Evolutionary conservation across 257 asterid species (phyloP).

Genomic region (Scutellaria baicalensis): DNA sequence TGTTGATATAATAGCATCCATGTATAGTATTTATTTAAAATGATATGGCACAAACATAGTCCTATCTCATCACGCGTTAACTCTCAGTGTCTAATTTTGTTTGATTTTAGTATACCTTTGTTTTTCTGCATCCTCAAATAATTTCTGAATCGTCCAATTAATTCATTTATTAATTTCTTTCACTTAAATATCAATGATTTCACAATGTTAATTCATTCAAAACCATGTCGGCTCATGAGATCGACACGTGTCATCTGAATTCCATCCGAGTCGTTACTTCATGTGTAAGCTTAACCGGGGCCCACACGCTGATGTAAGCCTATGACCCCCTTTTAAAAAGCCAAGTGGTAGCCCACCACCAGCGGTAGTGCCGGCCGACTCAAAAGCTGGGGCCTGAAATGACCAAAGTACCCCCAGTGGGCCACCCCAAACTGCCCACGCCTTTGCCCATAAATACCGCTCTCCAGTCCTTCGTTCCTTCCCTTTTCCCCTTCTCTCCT

Average conservation of each 20-base stretch:
- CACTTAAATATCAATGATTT: no score
- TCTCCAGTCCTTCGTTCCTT: conserved; percentile 36
- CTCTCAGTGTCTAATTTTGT: no score
- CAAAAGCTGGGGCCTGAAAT: conserved; percentile 32
- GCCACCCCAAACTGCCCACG: conserved; percentile 12
- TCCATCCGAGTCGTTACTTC: conserved; percentile 56
- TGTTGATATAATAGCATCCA: no score
- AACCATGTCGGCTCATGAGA: no score
- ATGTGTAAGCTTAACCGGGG: conserved; percentile 52
- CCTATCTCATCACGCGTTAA: no score
- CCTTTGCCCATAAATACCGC: conserved; percentile 49
- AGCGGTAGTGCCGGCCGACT: conserved; percentile 59
- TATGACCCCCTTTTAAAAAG: conserved; percentile 16
- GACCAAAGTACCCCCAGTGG: conserved; percentile 43
- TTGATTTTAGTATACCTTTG: no score
- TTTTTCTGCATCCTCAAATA: no score
- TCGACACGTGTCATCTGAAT: conserved; percentile 26
- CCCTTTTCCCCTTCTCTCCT: conserved; percentile 44
- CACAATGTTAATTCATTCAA: no score
- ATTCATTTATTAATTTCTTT: no score
- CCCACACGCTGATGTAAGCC: conserved; percentile 33
- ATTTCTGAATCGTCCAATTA: no score
- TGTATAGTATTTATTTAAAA: no score
- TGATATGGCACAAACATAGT: no score
- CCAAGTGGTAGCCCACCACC: conserved; percentile 29